A percentile compares a stretch with the other conserved stretches of the same genome.
Conservation (phyloP, 495 filamentous ascomycete species). For the Mytilinidion resinicola region DNA sequence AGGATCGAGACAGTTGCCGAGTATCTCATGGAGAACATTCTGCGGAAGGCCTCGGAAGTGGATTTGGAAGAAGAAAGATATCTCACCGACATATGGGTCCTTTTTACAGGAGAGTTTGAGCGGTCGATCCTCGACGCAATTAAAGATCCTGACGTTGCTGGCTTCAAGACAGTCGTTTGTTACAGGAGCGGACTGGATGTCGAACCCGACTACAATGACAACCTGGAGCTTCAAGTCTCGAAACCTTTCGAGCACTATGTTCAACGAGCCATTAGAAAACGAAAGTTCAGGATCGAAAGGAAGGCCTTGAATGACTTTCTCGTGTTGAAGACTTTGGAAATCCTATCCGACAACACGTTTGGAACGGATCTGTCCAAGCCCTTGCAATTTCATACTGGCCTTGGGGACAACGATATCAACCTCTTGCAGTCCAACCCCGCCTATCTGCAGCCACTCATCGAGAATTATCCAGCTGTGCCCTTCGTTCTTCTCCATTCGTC, state of each 20-base stretch:
- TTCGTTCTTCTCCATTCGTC: slow-evolving; percentile 78
- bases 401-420: slow-evolving; percentile 78
- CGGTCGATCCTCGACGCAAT: slow-evolving; percentile 47
- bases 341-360: slow-evolving; percentile 41
- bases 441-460: slow-evolving; percentile 68
- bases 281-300: slow-evolving; percentile 52
- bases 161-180: slow-evolving; percentile 81
- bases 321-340: slow-evolving; percentile 43
- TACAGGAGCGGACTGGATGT: slow-evolving; percentile 73
- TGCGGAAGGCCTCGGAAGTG: slow-evolving; percentile 29
- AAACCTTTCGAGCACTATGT: slow-evolving; percentile 29
- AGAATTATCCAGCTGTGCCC: slow-evolving; percentile 57
- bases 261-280: slow-evolving; percentile 18
- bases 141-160: slow-evolving; percentile 62
- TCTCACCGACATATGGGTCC: slow-evolving; percentile 30
- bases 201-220: slow-evolving; percentile 25
- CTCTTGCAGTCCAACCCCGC: slow-evolving; percentile 67
- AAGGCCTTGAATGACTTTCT: slow-evolving; percentile 60
- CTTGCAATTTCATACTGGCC: slow-evolving; percentile 79
- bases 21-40: slow-evolving; percentile 47
- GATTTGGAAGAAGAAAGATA: slow-evolving; percentile 27
- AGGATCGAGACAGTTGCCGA: slow-evolving; percentile 75
- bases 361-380: slow-evolving; percentile 49
- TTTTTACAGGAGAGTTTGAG: slow-evolving; percentile 44
- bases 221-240: slow-evolving; percentile 17